Evolutionary conservation across 768 basidiomycete species (phyloP), one percentile per base, ranked within the genome.

Genomic region (Pisolithus sp.): DNA sequence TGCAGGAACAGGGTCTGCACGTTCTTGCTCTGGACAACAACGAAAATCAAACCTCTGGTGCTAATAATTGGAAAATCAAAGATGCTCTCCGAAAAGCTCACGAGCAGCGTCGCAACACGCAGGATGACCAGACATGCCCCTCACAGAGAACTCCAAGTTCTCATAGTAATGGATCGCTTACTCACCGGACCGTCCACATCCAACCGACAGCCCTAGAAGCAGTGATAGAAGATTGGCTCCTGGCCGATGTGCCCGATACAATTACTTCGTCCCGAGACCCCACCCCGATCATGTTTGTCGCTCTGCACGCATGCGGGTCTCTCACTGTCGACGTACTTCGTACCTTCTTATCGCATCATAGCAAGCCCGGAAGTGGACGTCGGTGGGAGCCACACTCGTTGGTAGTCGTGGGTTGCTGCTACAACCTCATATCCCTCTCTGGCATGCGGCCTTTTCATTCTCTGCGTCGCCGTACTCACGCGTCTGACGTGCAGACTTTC

Each of bases 321-420:
- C 76, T 89, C 37, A 85, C 85, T 1, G 75, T 81, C 26, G 81
- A 84, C 57, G 73, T 86, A 23, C 59, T 87, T 42, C 81, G 85
- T 30, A 74, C 79, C 42, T 79, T 78, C 57, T 52, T 76, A 58
- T 58, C 59, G 12, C 57, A 57, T 66, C 63, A 52, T 28, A 48
- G 45, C n/a, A 52, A 46, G 46, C 38, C 20, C 53, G 47, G 47
- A 54, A 55, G 44, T 37, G 38, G 26, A 18, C 26, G n/a, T 20
- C 15, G 9, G 38, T 87, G 85, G 86, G 65, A 58, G 40, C 73
- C 81, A 5, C 70, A 72, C 15, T 80, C 72, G 2, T 71, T 79
- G 1, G 74, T 86, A 40, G 74, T 81, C 7, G 86, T 89, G 15
- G 86, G 88, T 3, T 90, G 88, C 54, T 90, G 88, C 64, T 90